Percentiles rank a stretch among this genome's conserved stretches.
These are phyloP conservation scores for Trametes sanguinea DNA, from an alignment of 768 basidiomycete species.

Conservation along the genomic window DNA sequence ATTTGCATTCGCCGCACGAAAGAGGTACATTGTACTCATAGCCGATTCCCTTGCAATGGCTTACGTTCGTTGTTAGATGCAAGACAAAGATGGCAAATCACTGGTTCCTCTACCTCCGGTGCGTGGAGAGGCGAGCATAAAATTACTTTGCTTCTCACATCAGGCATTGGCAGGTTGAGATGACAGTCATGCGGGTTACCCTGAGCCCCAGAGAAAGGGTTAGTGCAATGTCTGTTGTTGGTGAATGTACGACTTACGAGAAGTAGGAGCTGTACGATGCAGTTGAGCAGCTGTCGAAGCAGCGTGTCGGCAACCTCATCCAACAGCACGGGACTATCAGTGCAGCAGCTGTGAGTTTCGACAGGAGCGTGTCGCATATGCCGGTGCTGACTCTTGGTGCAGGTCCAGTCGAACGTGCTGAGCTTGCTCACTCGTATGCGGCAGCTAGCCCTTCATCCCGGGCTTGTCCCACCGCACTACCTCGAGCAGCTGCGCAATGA, in stretches of 20 bases:
- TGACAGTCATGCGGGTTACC: constrained; percentile 71
- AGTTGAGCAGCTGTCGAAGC: constrained; percentile 61
- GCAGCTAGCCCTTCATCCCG: constrained; percentile 80
- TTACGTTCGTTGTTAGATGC: constrained; percentile 56
- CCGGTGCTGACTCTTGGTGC: neutral
- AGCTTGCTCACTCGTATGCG: constrained; percentile 86
- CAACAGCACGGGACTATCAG: constrained; percentile 39
- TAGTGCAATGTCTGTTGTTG: constrained; percentile 23
- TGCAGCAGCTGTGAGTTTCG: constrained; percentile 38
- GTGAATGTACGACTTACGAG: neutral
- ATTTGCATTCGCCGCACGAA: constrained; percentile 83
- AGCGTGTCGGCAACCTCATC: constrained; percentile 61
- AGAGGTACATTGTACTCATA: constrained; percentile 47
- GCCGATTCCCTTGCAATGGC: neutral
- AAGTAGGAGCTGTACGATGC: constrained; percentile 65
- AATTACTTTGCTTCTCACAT: neutral
- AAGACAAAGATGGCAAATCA: constrained; percentile 71
- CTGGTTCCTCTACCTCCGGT: constrained; percentile 78
- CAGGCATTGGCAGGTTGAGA: constrained; percentile 57
- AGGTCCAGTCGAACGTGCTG: constrained; percentile 71
- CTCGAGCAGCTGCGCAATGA: constrained; percentile 57
- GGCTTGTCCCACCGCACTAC: constrained; percentile 70
- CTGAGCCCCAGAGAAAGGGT: constrained; percentile 68
- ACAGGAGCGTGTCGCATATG: neutral
- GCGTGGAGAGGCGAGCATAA: constrained; percentile 11